Evolutionary conservation across 305 asterid genomes (phyloP).

Genomic region (Plantago coronopus): DNA sequence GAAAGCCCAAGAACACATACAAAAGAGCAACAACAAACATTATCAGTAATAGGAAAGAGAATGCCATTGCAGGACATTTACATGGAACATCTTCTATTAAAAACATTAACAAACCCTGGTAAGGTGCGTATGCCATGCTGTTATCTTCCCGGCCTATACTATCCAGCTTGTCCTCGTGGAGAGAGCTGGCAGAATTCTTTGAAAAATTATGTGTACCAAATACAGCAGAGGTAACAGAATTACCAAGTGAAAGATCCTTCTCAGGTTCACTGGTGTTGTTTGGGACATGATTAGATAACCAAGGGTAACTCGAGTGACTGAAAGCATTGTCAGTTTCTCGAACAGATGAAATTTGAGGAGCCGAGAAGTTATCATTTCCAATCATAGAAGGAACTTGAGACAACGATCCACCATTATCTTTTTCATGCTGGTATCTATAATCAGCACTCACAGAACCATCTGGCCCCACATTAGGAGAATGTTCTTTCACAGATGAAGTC

Average conservation of each 20-base stretch:
- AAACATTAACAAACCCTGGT: slow-evolving; percentile 42
- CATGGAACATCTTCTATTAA: slow-evolving; percentile 2
- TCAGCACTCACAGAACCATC: slow-evolving; percentile 32
- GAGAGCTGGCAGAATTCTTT: slow-evolving; percentile 33
- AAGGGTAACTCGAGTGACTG: slow-evolving; percentile 33
- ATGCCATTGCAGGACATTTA: background rate
- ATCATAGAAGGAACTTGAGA: slow-evolving; percentile 33
- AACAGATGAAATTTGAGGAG: slow-evolving; percentile 30
- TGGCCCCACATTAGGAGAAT: slow-evolving; percentile 30
- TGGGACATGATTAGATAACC: slow-evolving; percentile 29
- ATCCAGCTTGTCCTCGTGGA: slow-evolving; percentile 36
- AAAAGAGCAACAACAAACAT: slow-evolving; percentile 18
- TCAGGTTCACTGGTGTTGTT: slow-evolving; percentile 31
- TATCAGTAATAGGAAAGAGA: slow-evolving; percentile 23
- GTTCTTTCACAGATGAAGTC: slow-evolving; percentile 24
- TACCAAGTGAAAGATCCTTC: slow-evolving; percentile 36
- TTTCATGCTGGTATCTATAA: slow-evolving; percentile 30
- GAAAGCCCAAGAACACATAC: slow-evolving; percentile 19
- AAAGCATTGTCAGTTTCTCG: slow-evolving; percentile 34
- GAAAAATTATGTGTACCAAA: slow-evolving; percentile 33
- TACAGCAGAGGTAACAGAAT: slow-evolving; percentile 37
- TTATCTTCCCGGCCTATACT: slow-evolving; percentile 36
- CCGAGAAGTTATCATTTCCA: slow-evolving; percentile 27
- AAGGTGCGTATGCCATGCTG: slow-evolving; percentile 38
- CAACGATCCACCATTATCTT: slow-evolving; percentile 40